Evolutionary conservation across 225 moss, liverwort and hornwort species (phyloP), one percentile per base, ranked within the genome.

Genomic region (Lunularia cruciata): DNA sequence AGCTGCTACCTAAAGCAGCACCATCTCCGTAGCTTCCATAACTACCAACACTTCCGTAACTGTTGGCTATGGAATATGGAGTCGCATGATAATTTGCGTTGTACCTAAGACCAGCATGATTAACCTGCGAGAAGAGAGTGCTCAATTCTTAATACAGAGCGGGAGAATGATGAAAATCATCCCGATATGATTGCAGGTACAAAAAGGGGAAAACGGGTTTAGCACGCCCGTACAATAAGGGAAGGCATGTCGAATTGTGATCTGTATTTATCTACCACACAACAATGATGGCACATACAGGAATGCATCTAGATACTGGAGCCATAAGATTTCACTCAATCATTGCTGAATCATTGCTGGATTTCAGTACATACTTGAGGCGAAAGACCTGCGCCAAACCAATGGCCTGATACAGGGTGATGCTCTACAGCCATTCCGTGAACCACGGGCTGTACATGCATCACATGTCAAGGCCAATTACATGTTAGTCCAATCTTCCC

Each of bases 371-470:
- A 49, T 72, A 93, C 92, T 71, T 90, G 84, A 65, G 88, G 92
- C 11, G 92, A 93, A 75, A 93, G 92, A 35, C 92, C 90, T 72
- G 80, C 80, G n/a, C 84, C 82, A 75, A 84, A 83, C 92, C 90
- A 90, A 71, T 93, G 88, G 34, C 92, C 90, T 22, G 88, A 65
- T 6, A 70, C 71, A 48, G 83, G 83, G 51, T 78, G 74, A 67
- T 93, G 90, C 57, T 88, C 90, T 75, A 88, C 78, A 32, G 77
- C 73, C 81, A 84, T 77, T 22, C 82, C 82, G 28, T 81, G 83
- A 63, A 79, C 78, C 61, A 83, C 49, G 10, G 75, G 74, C 92
- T 93, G 82, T 19, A 33, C 27, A 63, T 7, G 27, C 23, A 75
- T 37, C 38, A 66, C 34, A 9, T 33, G 54, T 35, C 69, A 34